Evolutionary conservation across 371 early-diverging fungal genomes (phyloP).

Genomic region (Apophysomyces ossiformis): DNA sequence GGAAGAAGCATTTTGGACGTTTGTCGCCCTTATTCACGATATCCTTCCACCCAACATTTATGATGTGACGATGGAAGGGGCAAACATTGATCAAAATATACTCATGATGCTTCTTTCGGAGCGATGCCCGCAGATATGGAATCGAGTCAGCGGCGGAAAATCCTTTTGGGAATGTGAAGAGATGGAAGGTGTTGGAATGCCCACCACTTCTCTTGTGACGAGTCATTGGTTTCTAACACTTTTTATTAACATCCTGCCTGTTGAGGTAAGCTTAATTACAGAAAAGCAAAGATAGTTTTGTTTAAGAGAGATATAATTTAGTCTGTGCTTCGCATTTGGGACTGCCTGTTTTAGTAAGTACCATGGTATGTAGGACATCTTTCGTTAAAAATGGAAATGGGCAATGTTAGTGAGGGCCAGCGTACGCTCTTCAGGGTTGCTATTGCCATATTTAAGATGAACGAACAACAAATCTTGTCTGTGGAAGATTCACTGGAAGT

Average conservation of each 20-base stretch:
- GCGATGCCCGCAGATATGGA: conserved; percentile 60
- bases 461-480: conserved; percentile 67
- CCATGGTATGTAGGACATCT: background rate
- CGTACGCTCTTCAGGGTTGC: conserved; percentile 81
- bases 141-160: conserved; percentile 50
- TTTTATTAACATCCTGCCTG: conserved; percentile 76
- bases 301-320: conserved; percentile 19
- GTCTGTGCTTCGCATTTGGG: conserved; percentile 85
- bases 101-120: conserved; percentile 68
- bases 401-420: conserved; percentile 69
- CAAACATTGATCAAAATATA: conserved; percentile 81
- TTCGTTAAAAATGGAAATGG: background rate
- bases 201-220: conserved; percentile 75
- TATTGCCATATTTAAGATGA: conserved; percentile 76
- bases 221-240: conserved; percentile 82
- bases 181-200: conserved; percentile 56
- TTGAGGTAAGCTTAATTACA: conserved; percentile 49
- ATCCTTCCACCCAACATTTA: conserved; percentile 80
- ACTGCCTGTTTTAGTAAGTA: conserved; percentile 77
- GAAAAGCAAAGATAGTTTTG: conserved; percentile 5
- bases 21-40: conserved; percentile 73
- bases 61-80: conserved; percentile 81
- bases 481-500: conserved; percentile 73
- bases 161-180: conserved; percentile 62
- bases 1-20: conserved; percentile 85